These are phyloP conservation scores for Plasmodium gallinaceum DNA, from an alignment of 169 alveolate genomes.

Conservation along the genomic window DNA sequence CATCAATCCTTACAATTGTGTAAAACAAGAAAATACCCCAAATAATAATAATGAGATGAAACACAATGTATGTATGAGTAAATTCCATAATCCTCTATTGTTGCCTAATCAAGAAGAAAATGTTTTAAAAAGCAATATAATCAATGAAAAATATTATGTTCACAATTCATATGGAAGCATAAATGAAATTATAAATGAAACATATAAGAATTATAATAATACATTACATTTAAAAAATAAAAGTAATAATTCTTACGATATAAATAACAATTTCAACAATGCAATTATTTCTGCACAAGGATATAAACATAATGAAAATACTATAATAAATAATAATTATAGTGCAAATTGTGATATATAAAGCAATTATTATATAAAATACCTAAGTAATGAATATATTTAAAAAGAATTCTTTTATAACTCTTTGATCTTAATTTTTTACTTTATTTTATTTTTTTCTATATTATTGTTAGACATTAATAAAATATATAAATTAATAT, in stretches of 20 bases:
- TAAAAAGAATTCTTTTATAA: too few relatives aligned
- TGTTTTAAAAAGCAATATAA: background rate
- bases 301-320: background rate
- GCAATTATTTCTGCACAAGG: background rate
- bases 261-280: background rate
- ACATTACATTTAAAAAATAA: conserved; percentile 5
- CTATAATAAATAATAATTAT: background rate
- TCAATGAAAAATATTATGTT: background rate
- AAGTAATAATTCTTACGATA: background rate
- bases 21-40: background rate
- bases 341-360: background rate
- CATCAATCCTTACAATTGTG: background rate
- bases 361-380: background rate
- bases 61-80: background rate
- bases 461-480: too few relatives aligned
- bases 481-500: too few relatives aligned
- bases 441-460: too few relatives aligned
- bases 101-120: background rate
- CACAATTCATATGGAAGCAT: background rate
- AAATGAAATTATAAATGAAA: conserved; percentile 1
- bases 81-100: background rate
- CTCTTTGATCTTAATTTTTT: too few relatives aligned
- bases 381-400: too few relatives aligned
- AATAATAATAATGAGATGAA: background rate
- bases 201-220: background rate